Evolutionary conservation across 1,284 basidiomycete species (phyloP).

Genomic region (Austroboletus novae-zelandiae): DNA sequence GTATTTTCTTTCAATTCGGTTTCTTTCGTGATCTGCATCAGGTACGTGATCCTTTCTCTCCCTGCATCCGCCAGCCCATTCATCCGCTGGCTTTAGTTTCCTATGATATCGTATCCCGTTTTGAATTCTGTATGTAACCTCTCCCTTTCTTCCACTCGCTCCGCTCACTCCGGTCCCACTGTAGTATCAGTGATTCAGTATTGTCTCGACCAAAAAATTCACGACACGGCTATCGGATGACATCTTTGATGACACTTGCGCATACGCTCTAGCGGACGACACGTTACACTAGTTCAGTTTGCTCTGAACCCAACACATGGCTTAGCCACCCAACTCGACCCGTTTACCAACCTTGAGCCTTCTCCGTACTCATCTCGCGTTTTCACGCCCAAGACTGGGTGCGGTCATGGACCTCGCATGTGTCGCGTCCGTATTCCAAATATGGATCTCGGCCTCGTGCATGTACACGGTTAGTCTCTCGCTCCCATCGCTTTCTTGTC

Average conservation of each 20-base stretch:
- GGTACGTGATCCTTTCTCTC: too few species aligned
- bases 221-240: background rate
- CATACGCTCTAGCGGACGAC: background rate
- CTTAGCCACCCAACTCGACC: background rate
- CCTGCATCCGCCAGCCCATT: too few species aligned
- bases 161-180: background rate
- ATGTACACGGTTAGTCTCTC: too few species aligned
- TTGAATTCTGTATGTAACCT: background rate
- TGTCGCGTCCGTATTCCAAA: background rate
- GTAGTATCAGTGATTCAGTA: background rate
- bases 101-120: background rate
- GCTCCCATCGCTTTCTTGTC: too few species aligned
- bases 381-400: too few species aligned
- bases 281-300: background rate
- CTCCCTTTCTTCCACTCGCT: background rate
- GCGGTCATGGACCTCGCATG: slow-evolving; percentile 2
- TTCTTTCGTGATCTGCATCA: background rate
- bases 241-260: background rate
- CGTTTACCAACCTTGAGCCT: background rate
- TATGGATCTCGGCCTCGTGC: too few species aligned
- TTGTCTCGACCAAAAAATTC: background rate
- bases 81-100: too few species aligned
- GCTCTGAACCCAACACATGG: background rate
- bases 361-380: background rate
- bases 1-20: too few species aligned